phyloP scores from a whole-genome alignment of 2,329 filamentous ascomycete genomes.

The Microascus cirrosus region DNA sequence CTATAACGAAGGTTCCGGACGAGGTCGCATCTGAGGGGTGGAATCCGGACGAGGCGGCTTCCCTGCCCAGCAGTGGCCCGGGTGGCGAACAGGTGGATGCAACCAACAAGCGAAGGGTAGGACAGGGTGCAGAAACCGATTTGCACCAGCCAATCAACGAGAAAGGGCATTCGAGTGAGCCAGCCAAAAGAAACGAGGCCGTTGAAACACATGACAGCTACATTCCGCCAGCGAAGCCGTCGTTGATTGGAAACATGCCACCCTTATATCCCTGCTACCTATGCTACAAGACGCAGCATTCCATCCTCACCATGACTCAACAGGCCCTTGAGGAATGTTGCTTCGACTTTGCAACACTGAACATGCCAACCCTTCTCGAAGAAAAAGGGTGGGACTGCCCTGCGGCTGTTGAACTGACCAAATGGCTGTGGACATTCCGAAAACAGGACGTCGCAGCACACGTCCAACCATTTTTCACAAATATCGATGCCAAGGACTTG shows the following conservation, averaged over 20 bases:
- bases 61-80: not conserved
- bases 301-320: conserved; percentile 22
- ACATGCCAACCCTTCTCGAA: conserved; percentile 16
- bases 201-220: not conserved
- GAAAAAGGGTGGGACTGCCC: conserved; percentile 19
- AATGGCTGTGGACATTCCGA: conserved; percentile 17
- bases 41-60: not conserved
- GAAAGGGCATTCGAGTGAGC: too few relatives aligned
- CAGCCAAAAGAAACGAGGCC: not conserved
- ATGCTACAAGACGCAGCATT: conserved; percentile 22
- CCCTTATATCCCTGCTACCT: conserved; percentile 19
- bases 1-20: not conserved
- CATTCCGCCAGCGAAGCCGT: not conserved
- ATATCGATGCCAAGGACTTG: conserved; percentile 8
- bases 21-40: not conserved
- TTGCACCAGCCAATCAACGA: not conserved
- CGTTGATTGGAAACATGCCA: conserved; percentile 6
- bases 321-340: conserved; percentile 24
- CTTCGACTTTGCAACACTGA: conserved; percentile 23
- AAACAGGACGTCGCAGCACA: conserved; percentile 9
- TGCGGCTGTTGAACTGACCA: conserved; percentile 22
- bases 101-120: too few relatives aligned
- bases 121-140: not conserved
- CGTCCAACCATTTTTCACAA: conserved; percentile 13
- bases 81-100: too few relatives aligned